Evolutionary conservation across 2,329 filamentous ascomycete genomes (phyloP), one percentile per base, ranked within the genome.

Genomic region (Ophiostoma angusticollis): DNA sequence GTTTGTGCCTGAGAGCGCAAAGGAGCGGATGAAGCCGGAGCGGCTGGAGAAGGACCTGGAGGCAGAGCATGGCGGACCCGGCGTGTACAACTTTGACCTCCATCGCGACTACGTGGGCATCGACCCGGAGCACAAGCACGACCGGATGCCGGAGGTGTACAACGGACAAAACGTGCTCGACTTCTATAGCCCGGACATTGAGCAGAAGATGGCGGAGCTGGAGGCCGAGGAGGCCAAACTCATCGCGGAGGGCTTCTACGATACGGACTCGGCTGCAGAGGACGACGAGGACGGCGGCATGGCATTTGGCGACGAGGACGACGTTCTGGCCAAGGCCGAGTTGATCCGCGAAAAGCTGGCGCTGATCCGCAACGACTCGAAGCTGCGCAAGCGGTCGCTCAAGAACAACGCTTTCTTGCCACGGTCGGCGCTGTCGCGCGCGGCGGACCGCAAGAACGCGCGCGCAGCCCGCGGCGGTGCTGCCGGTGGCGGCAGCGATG

Each of bases 81-180:
- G 93, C 64, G 91, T 98, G 35, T 96, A 82, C 74, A 96, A 85
- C 59, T 78, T 95, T 52, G 85, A 98, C 56, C 72, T 96, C 54
- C 82, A 84, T 59, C 76, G 84, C 56, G 83, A 91, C 55, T 98
- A 93, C 60, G 63, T 86, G 13, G 77, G 96, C 46, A 84, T 82
- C 47, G 76, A 95, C 57, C 75, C 81, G 30, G 85, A 91, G 42
- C 96, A 91, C 91, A 94, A 93, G 60, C 75, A 94, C 58, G 93
- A 98, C 65, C 85, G 83, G 63, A 83, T 96, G 40, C 91, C 91
- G 23, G 91, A 98, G 62, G 71, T 95, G 35, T 82, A 87, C 60
- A 79, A 96, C 55, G 91, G 91, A 60, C 87, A 89, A 72, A 98
- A 98, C 59, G 84, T 98, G 42, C 91, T 89, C 64, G 91, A 98